A percentile compares a stretch with the other conserved stretches of the same genome.
phyloP scores from a whole-genome alignment of 2,329 filamentous ascomycete species.

The Fusarium fujikuroi region DNA sequence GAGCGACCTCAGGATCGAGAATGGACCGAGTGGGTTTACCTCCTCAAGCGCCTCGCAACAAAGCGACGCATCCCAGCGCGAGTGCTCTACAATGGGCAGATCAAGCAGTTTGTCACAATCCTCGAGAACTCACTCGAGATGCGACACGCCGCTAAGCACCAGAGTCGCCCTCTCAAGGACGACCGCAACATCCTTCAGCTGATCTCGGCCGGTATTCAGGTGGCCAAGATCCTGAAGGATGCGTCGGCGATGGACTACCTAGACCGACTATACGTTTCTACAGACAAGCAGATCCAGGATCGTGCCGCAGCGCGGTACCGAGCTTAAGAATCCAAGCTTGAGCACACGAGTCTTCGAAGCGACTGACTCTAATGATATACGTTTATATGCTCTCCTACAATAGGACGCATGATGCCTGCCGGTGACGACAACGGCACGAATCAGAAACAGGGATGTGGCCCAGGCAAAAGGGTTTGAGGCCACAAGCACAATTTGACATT shows the following conservation, averaged over 20 bases:
- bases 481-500: slow-evolving; percentile 38
- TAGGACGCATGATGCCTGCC: slow-evolving; percentile 43
- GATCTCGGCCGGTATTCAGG: slow-evolving; percentile 87
- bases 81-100: slow-evolving; percentile 88
- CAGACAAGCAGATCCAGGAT: slow-evolving; percentile 81
- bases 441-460: slow-evolving; percentile 43
- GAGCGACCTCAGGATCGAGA: slow-evolving; percentile 81
- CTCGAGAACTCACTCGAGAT: slow-evolving; percentile 90
- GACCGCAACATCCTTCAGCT: slow-evolving; percentile 89
- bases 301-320: slow-evolving; percentile 57
- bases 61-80: slow-evolving; percentile 86
- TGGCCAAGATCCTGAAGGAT: slow-evolving; percentile 88
- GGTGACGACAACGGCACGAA: slow-evolving; percentile 43
- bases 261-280: slow-evolving; percentile 83
- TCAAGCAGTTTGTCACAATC: slow-evolving; percentile 90
- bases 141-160: slow-evolving; percentile 85
- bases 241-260: slow-evolving; percentile 84
- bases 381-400: slow-evolving; percentile 41
- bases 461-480: slow-evolving; percentile 18
- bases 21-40: slow-evolving; percentile 93
- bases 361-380: slow-evolving; percentile 45
- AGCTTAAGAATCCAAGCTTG: slow-evolving; percentile 43
- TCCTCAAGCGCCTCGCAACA: slow-evolving; percentile 85
- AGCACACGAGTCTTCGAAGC: slow-evolving; percentile 34
- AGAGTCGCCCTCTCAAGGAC: slow-evolving; percentile 85